Conservation (phyloP, 352 stramenopile species). For the Pythium biforme region DNA sequence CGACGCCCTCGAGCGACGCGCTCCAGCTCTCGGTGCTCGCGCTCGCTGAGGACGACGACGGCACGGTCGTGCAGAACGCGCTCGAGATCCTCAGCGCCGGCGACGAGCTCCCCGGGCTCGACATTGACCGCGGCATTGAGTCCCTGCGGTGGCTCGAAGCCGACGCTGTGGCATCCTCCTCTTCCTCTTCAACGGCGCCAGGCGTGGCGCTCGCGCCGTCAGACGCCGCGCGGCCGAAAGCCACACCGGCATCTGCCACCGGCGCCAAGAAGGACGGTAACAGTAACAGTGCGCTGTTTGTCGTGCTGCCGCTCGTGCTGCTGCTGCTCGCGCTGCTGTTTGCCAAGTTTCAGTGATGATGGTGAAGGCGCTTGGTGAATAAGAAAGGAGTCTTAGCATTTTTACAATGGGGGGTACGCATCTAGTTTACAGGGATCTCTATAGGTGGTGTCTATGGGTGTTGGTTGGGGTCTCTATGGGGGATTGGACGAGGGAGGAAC, state of each 20-base stretch:
- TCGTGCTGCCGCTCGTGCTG: conserved; percentile 40
- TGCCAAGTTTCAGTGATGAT: conserved; percentile 5
- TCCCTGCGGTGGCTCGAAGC: conserved; percentile 24
- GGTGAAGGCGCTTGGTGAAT: not conserved
- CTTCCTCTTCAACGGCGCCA: not conserved
- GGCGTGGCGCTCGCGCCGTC: conserved; percentile 10
- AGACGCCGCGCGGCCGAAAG: conserved; percentile 10
- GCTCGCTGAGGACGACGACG: conserved; percentile 47
- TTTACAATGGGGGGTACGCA: conserved; percentile 13
- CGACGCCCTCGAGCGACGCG: conserved; percentile 14
- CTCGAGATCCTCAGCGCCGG: conserved; percentile 53
- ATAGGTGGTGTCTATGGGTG: conserved; percentile 9
- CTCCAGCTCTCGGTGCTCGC: conserved; percentile 44
- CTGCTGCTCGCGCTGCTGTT: conserved; percentile 31
- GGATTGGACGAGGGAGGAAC: conserved; percentile 13
- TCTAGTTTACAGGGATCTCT: conserved; percentile 24
- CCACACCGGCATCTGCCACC: not conserved
- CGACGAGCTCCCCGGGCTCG: conserved; percentile 15
- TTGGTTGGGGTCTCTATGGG: conserved; percentile 12
- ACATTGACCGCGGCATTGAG: conserved; percentile 13
- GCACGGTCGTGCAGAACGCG: conserved; percentile 43
- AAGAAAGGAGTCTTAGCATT: not conserved
- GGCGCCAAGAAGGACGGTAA: not conserved
- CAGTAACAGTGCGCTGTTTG: conserved; percentile 18
- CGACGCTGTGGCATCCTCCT: not conserved